These are phyloP conservation scores for Pythium aristosporum DNA, from an alignment of 352 stramenopile species.

Conservation along the genomic window DNA sequence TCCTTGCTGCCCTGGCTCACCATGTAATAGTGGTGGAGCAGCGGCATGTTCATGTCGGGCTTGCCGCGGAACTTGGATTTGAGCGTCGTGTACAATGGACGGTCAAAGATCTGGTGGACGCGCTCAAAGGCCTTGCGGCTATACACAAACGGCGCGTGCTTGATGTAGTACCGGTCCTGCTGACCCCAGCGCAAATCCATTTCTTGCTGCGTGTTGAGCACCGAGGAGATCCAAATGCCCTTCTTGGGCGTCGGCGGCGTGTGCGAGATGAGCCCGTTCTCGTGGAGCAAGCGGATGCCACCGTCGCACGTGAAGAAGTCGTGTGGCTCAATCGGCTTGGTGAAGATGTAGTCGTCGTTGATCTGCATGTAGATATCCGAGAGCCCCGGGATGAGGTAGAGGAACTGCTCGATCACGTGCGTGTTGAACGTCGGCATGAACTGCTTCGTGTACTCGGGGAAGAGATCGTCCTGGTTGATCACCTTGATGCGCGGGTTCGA, in stretches of 20 bases:
- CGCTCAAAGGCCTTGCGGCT: conserved; percentile 82
- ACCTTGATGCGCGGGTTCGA: conserved; percentile 83
- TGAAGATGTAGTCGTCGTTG: conserved; percentile 90
- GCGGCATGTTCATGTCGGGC: conserved; percentile 87
- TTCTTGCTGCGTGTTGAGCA: conserved; percentile 87
- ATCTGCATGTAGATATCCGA: conserved; percentile 89
- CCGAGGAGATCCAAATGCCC: conserved; percentile 85
- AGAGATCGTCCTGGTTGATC: conserved; percentile 86
- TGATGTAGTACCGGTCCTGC: conserved; percentile 82
- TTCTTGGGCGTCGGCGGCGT: conserved; percentile 72
- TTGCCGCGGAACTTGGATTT: conserved; percentile 85
- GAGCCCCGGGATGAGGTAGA: conserved; percentile 81
- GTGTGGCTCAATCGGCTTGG: conserved; percentile 72
- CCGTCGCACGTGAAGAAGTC: conserved; percentile 88
- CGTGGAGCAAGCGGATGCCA: conserved; percentile 78
- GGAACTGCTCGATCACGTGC: conserved; percentile 88
- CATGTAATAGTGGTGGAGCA: conserved; percentile 90
- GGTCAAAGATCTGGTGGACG: conserved; percentile 86
- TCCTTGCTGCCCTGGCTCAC: conserved; percentile 74
- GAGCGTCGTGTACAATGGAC: conserved; percentile 77
- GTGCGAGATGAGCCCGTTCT: conserved; percentile 77
- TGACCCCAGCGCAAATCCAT: conserved; percentile 85
- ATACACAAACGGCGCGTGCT: conserved; percentile 89
- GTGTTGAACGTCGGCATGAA: conserved; percentile 88
- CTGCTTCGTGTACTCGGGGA: conserved; percentile 76